These are phyloP conservation scores for Leishmania gerbilli DNA, from an alignment of 208 protist genomes.

Conservation along the genomic window DNA sequence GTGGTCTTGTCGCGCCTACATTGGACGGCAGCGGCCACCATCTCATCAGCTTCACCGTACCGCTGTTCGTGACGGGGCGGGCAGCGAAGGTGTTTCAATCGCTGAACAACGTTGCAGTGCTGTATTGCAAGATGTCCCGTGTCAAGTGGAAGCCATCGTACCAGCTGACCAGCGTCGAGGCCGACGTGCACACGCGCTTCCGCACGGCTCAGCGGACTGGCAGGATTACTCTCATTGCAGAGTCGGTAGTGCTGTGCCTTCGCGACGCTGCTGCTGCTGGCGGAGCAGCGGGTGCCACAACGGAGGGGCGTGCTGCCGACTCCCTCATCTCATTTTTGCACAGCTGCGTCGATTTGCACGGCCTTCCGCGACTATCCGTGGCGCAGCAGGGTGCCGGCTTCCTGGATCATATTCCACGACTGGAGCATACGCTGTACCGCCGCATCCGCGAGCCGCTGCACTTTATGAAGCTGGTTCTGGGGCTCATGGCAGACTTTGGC, in stretches of 20 bases:
- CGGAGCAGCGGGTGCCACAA: background rate
- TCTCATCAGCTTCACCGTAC: slow-evolving; percentile 36
- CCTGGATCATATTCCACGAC: slow-evolving; percentile 44
- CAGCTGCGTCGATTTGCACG: slow-evolving; percentile 32
- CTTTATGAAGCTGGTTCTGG: slow-evolving; percentile 41
- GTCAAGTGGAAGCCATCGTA: slow-evolving; percentile 12
- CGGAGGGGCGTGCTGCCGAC: background rate
- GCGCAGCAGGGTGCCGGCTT: slow-evolving; percentile 18
- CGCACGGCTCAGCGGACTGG: slow-evolving; percentile 2
- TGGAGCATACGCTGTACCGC: slow-evolving; percentile 38
- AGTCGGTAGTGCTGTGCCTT: slow-evolving; percentile 34
- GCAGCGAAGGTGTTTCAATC: slow-evolving; percentile 9
- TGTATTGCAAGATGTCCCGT: slow-evolving; percentile 45
- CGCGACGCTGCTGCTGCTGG: slow-evolving; percentile 2
- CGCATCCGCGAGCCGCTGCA: slow-evolving; percentile 47
- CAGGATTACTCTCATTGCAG: slow-evolving; percentile 19
- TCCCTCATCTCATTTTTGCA: slow-evolving; percentile 35
- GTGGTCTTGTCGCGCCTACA: slow-evolving; percentile 22
- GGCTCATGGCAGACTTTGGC: slow-evolving; percentile 40
- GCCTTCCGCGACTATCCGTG: slow-evolving; percentile 31
- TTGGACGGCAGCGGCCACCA: slow-evolving; percentile 13
- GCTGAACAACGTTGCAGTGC: slow-evolving; percentile 35
- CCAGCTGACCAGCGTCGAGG: slow-evolving; percentile 25
- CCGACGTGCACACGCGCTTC: slow-evolving; percentile 32
- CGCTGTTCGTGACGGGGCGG: slow-evolving; percentile 29